These are phyloP conservation scores for Trichoderma asperelloides DNA, from an alignment of 495 filamentous ascomycete species.

Conservation along the genomic window DNA sequence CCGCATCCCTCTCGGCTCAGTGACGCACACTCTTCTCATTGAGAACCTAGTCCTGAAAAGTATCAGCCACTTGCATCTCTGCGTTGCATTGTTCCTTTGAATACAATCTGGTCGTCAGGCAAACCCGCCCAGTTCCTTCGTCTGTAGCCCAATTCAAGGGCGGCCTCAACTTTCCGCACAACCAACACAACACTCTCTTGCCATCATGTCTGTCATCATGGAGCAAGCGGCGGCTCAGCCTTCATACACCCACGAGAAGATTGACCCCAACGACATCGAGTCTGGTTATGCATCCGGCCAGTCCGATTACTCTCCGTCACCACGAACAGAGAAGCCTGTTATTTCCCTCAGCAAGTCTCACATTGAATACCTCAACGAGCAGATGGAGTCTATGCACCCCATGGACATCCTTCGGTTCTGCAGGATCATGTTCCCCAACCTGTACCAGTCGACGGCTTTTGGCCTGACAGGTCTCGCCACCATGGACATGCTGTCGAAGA, in stretches of 20 bases:
- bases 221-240: constrained; percentile 22
- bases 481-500: constrained; percentile 87
- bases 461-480: constrained; percentile 90
- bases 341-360: constrained; percentile 85
- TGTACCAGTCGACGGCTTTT: constrained; percentile 97
- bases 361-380: constrained; percentile 79
- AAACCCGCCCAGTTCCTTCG: background rate
- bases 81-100: background rate
- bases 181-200: background rate
- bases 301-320: constrained; percentile 79
- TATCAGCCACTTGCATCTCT: background rate
- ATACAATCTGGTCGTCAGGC: background rate
- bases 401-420: constrained; percentile 86
- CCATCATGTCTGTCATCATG: constrained; percentile 23
- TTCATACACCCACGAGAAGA: constrained; percentile 25
- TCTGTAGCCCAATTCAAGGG: background rate
- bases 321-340: constrained; percentile 34
- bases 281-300: constrained; percentile 45
- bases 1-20: background rate
- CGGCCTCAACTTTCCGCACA: background rate
- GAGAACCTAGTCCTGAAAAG: background rate
- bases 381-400: constrained; percentile 68
- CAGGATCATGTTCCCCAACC: constrained; percentile 76
- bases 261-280: constrained; percentile 19
- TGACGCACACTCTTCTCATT: background rate